These are phyloP conservation scores for Echinosophora koreensis DNA, from an alignment of 306 rosid species.

Conservation along the genomic window DNA sequence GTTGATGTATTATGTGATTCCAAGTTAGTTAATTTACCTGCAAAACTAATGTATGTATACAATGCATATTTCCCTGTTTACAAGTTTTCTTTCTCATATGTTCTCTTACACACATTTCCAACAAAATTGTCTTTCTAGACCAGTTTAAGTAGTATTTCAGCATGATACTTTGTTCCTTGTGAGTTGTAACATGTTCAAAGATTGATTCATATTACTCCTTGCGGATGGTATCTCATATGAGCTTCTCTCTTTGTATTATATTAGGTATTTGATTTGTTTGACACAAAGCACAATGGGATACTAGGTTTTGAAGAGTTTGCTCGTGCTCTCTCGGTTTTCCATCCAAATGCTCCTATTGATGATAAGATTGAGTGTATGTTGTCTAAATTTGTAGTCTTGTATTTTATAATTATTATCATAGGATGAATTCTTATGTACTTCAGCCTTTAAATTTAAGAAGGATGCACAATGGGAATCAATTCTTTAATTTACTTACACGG, in stretches of 20 bases:
- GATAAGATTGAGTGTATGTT: conserved; percentile 93
- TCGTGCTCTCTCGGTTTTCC: conserved; percentile 94
- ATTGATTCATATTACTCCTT: conserved; percentile 30
- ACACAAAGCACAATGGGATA: conserved; percentile 97
- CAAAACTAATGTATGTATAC: background rate
- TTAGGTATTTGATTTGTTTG: conserved; percentile 93
- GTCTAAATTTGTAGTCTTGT: background rate
- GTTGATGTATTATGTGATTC: conserved; percentile 8
- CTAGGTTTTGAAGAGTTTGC: conserved; percentile 99
- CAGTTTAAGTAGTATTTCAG: background rate
- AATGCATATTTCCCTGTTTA: background rate
- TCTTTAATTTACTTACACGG: conserved; percentile 12
- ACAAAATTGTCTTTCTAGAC: background rate
- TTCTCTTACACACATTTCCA: background rate
- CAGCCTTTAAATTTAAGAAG: conserved; percentile 21
- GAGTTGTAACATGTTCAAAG: conserved; percentile 19
- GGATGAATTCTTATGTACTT: conserved; percentile 13
- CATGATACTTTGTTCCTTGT: conserved; percentile 21
- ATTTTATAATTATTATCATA: background rate
- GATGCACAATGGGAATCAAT: conserved; percentile 6
- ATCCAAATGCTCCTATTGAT: conserved; percentile 95
- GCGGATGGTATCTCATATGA: conserved; percentile 39
- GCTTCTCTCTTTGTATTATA: conserved; percentile 25
- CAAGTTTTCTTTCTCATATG: background rate
- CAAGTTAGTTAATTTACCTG: background rate